phyloP scores from a whole-genome alignment of 2,329 filamentous ascomycete species.

The Cryphonectria radicalis region DNA sequence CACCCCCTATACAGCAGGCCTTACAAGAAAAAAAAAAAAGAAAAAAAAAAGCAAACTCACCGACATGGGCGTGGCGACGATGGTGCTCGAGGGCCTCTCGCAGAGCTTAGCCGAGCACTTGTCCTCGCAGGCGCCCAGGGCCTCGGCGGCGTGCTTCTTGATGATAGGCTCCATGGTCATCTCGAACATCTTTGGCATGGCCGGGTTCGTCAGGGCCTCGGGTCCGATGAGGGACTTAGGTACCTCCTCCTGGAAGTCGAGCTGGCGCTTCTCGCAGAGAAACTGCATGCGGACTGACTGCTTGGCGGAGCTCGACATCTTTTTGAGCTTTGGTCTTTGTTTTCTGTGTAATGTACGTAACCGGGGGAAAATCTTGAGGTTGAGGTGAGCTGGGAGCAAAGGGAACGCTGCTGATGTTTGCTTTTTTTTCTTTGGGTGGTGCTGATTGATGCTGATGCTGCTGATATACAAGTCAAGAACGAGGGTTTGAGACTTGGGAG shows the following conservation, averaged over 20 bases:
- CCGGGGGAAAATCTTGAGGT: not conserved
- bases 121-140: slow-evolving; percentile 28
- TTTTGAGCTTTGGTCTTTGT: not conserved
- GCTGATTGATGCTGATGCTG: not conserved
- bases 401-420: not conserved
- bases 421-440: not conserved
- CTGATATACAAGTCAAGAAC: slow-evolving; percentile 2
- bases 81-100: slow-evolving; percentile 17
- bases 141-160: slow-evolving; percentile 27
- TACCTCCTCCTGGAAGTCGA: slow-evolving; percentile 29
- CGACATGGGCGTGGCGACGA: slow-evolving; percentile 30
- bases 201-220: slow-evolving; percentile 27
- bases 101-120: slow-evolving; percentile 27
- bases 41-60: slow-evolving; percentile 19
- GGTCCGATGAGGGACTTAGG: slow-evolving; percentile 26
- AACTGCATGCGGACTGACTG: slow-evolving; percentile 29
- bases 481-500: not conserved
- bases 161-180: slow-evolving; percentile 25
- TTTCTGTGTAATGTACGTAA: not conserved
- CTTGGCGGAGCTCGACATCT: slow-evolving; percentile 16
- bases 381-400: slow-evolving; percentile 3
- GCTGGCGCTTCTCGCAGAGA: slow-evolving; percentile 29
- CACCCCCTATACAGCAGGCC: too few species aligned
- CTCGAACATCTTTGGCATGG: slow-evolving; percentile 29
- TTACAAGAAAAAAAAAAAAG: not conserved